Percentiles rank a stretch among this genome's conserved stretches.
phyloP scores from a whole-genome alignment of 331 rosid genomes.

The Erythrophleum ivorense region DNA sequence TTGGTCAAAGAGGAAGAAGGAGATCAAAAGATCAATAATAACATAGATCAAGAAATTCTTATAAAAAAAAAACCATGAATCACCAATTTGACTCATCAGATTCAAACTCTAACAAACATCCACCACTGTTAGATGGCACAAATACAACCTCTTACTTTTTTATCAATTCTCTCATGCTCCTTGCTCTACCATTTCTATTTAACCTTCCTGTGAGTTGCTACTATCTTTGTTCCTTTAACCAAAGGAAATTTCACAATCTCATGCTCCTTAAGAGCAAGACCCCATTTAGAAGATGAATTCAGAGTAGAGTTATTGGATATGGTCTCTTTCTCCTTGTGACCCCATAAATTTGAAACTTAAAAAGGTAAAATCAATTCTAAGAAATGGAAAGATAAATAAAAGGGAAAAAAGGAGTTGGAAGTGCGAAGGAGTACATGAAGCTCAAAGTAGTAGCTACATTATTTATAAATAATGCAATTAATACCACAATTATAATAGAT shows the following conservation, averaged over 20 bases:
- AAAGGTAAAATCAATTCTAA: no score
- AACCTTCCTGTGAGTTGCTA: constrained; percentile 52
- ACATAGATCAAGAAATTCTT: no score
- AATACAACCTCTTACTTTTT: constrained; percentile 65
- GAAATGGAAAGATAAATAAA: no score
- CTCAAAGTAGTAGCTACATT: no score
- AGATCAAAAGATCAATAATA: no score
- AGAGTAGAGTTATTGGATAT: constrained; percentile 45
- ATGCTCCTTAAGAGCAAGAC: constrained; percentile 51
- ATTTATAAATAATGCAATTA: no score
- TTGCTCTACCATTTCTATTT: constrained; percentile 63
- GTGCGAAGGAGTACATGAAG: no score
- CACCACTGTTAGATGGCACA: constrained; percentile 67
- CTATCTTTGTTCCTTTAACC: constrained; percentile 50
- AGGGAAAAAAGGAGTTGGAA: no score
- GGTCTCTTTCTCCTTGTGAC: constrained; percentile 65
- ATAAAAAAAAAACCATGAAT: no score
- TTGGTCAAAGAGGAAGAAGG: no score
- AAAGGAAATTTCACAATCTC: constrained; percentile 58
- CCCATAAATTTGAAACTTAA: constrained; percentile 41
- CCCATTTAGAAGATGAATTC: constrained; percentile 53
- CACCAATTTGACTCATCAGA: constrained; percentile 77
- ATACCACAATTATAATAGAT: no score
- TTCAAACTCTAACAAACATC: constrained; percentile 60
- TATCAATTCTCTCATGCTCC: constrained; percentile 59